Evolutionary conservation across 805 yeast species (phyloP), one percentile per base, ranked within the genome.

Genomic region (Wickerhamiella musiphila): DNA sequence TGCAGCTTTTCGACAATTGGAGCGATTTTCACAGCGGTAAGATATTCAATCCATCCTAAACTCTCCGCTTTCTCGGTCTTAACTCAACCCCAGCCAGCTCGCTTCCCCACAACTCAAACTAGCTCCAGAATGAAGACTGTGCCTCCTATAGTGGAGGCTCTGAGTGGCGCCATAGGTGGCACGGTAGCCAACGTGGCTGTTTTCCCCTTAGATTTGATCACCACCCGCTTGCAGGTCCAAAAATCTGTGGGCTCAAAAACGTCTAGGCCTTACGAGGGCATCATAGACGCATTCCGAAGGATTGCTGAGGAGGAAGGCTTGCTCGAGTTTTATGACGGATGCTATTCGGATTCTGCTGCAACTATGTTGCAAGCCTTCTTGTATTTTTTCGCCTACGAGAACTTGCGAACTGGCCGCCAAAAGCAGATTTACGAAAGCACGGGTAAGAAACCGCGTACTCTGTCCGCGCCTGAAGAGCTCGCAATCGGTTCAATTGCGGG

Each of bases 231-330:
- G 24, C 56, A 51, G 36, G 47, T 51, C n/a, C 52, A 49, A 34
- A 42, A 46, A 16, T 31, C 35, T 11, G 18, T 30, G 21, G n/a
- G n/a, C n/a, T n/a, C n/a, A n/a, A 28, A 26, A 12, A 26, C 32
- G 14, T 40, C 36, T 13, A 29, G 27, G 16, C 35, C 63, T 46
- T 77, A 81, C 48, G 65, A 56, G 17, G 78, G 83, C 2, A 74
- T 92, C 1, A 35, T 68, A 12, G 82, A 79, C 51, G 92, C 93
- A 1, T 73, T 83, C 46, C 54, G 43, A 23, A 72, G 66, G 44
- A 82, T 83, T 70, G 70, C 69, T 47, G 49, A 51, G 34, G 65
- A 68, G 36, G 93, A 79, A 50, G 94, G 94, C 4, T 14, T 75
- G 3, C 47, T 58, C 26, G 78, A 78, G 10, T 73, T 83, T 41